phyloP scores from a whole-genome alignment of 2,329 filamentous ascomycete species.

The Aspergillus eucalypticola region DNA sequence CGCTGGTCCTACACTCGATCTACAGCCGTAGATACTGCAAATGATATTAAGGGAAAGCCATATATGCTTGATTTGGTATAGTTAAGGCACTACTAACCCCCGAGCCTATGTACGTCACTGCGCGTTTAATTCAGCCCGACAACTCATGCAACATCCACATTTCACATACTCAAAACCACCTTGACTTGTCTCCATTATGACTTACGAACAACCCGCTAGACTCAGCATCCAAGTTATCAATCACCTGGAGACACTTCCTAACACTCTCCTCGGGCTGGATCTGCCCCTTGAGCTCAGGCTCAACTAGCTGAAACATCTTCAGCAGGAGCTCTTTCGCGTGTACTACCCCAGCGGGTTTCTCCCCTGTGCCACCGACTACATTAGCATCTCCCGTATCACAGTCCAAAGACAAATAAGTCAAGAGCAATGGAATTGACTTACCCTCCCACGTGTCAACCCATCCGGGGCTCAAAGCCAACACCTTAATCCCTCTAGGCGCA shows the following conservation, averaged over 20 bases:
- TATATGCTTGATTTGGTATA: no score
- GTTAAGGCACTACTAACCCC: no score
- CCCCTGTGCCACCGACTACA: constrained; percentile 1
- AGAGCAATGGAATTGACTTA: constrained; percentile 13
- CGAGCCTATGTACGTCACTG: no score
- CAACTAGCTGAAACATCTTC: constrained; percentile 21
- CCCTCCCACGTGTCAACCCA: constrained; percentile 30
- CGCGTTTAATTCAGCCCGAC: no score
- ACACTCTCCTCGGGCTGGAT: constrained; percentile 30
- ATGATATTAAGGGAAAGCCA: no score
- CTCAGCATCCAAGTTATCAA: constrained; percentile 23
- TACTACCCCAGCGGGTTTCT: constrained; percentile 12
- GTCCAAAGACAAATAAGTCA: neutral
- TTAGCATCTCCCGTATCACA: neutral
- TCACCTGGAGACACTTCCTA: constrained; percentile 25
- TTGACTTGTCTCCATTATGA: constrained; percentile 28
- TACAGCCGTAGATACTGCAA: no score
- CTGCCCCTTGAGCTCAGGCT: constrained; percentile 24
- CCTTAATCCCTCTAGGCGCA: constrained; percentile 34
- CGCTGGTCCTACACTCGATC: no score
- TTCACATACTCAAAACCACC: constrained; percentile 2
- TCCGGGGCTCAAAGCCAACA: constrained; percentile 37
- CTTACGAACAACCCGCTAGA: constrained; percentile 26
- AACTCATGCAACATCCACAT: neutral
- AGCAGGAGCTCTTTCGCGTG: constrained; percentile 20